Conservation (phyloP, 2,329 filamentous ascomycete species). For the Dothidotthia symphoricarpi region DNA sequence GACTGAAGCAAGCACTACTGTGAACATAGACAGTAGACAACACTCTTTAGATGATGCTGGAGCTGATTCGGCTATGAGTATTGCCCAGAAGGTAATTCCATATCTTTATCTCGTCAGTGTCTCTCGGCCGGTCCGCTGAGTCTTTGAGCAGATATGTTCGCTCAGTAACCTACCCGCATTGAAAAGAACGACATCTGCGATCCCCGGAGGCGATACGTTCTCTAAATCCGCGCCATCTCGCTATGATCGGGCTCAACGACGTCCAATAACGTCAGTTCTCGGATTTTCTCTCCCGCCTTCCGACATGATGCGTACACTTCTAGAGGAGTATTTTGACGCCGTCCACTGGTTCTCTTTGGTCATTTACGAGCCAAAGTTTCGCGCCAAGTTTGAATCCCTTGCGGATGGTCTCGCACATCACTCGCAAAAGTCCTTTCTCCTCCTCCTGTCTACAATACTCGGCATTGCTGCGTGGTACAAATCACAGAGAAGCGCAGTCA, state of each 20-base stretch:
- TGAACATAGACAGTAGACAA: conserved; percentile 2
- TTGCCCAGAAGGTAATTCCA: conserved; percentile 23
- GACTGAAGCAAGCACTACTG: background rate
- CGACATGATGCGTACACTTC: conserved; percentile 29
- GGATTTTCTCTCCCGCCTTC: conserved; percentile 27
- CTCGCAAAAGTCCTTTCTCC: conserved; percentile 39
- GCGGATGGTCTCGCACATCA: conserved; percentile 36
- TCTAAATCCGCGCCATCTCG: conserved; percentile 2
- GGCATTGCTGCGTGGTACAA: conserved; percentile 44
- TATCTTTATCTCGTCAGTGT: conserved; percentile 1
- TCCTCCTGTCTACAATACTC: conserved; percentile 41
- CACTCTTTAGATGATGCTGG: conserved; percentile 11
- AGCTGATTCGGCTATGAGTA: conserved; percentile 39
- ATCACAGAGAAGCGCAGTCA: conserved; percentile 19
- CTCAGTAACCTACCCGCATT: conserved; percentile 28
- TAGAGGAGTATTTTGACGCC: conserved; percentile 45
- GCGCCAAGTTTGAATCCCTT: conserved; percentile 33
- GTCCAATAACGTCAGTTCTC: conserved; percentile 15
- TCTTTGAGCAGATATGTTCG: conserved; percentile 18
- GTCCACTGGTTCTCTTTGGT: conserved; percentile 50
- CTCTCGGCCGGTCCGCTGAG: too few species aligned
- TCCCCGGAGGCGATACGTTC: conserved; percentile 30
- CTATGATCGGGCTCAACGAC: conserved; percentile 14
- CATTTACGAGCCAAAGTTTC: conserved; percentile 45
- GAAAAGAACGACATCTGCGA: conserved; percentile 36